These are phyloP conservation scores for Adansonia digitata DNA, from an alignment of 345 rosid species.

Conservation along the genomic window DNA sequence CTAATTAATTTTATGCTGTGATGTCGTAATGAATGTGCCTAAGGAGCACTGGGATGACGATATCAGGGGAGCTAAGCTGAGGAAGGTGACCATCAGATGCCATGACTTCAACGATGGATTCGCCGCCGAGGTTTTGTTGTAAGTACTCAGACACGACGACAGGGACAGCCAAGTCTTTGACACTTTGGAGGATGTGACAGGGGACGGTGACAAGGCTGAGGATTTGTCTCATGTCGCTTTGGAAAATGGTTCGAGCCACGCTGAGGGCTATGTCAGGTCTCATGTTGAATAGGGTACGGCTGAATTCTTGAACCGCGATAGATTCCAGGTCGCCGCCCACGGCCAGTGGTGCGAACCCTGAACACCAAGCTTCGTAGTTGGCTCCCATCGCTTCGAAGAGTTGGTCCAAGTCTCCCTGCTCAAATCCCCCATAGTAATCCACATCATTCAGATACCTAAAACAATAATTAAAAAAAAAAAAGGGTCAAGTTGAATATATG, in stretches of 20 bases:
- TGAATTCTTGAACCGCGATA: conserved; percentile 82
- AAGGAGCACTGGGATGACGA: conserved; percentile 62
- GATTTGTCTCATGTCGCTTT: conserved; percentile 66
- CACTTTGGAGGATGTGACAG: conserved; percentile 80
- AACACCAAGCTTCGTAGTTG: conserved; percentile 85
- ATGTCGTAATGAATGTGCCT: conserved; percentile 70
- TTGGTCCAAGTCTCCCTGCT: conserved; percentile 69
- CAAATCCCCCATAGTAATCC: conserved; percentile 86
- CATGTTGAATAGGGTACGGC: conserved; percentile 93
- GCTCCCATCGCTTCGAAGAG: conserved; percentile 70
- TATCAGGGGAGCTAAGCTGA: conserved; percentile 88
- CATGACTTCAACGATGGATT: conserved; percentile 78
- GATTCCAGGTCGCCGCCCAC: conserved; percentile 94
- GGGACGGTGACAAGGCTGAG: conserved; percentile 60
- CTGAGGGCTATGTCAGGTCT: conserved; percentile 84
- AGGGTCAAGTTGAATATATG: neutral
- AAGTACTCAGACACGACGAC: conserved; percentile 72
- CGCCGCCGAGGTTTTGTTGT: conserved; percentile 55
- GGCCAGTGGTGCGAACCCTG: conserved; percentile 80
- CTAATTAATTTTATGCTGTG: conserved; percentile 16
- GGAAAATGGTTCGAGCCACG: conserved; percentile 66
- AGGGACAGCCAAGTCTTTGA: conserved; percentile 86
- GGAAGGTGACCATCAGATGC: conserved; percentile 87
- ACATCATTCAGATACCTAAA: conserved; percentile 64
- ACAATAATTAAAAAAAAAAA: neutral